phyloP scores from a whole-genome alignment of 2,329 filamentous ascomycete species.

The Colletotrichum costaricense region DNA sequence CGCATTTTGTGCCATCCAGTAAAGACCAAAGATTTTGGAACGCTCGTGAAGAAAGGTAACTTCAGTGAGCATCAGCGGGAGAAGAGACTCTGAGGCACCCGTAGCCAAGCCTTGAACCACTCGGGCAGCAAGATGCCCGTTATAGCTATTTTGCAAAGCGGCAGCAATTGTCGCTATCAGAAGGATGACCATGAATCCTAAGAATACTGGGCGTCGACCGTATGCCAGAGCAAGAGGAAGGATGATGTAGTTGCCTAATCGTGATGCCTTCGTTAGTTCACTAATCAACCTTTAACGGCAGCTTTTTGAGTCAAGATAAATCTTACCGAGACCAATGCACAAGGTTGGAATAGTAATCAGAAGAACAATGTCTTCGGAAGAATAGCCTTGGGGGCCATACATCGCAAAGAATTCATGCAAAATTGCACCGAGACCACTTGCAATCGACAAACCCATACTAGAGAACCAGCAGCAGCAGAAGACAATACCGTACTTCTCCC shows the following conservation, averaged over 20 bases:
- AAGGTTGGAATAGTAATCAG: constrained; percentile 51
- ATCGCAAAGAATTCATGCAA: constrained; percentile 46
- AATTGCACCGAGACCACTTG: constrained; percentile 59
- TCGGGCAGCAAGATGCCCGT: constrained; percentile 49
- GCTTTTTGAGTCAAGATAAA: not conserved
- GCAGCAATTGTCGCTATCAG: constrained; percentile 47
- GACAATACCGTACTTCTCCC: constrained; percentile 39
- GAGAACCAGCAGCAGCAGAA: constrained; percentile 45
- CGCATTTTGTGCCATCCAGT: constrained; percentile 52
- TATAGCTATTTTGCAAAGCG: constrained; percentile 45
- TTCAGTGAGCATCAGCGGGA: constrained; percentile 52
- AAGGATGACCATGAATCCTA: constrained; percentile 45
- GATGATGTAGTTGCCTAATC: constrained; percentile 46
- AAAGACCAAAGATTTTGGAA: constrained; percentile 48
- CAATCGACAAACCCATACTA: constrained; percentile 54
- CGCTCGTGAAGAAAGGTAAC: constrained; percentile 54
- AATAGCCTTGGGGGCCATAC: constrained; percentile 42
- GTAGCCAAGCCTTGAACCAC: constrained; percentile 50
- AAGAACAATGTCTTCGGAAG: constrained; percentile 43
- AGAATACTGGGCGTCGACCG: constrained; percentile 49
- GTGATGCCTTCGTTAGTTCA: not conserved
- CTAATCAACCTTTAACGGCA: too few species aligned
- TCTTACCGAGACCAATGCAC: constrained; percentile 48
- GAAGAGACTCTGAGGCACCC: constrained; percentile 51
- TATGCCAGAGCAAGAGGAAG: constrained; percentile 51